Conservation (phyloP, 768 basidiomycete species). For the Hydnomerulius pinastri region DNA sequence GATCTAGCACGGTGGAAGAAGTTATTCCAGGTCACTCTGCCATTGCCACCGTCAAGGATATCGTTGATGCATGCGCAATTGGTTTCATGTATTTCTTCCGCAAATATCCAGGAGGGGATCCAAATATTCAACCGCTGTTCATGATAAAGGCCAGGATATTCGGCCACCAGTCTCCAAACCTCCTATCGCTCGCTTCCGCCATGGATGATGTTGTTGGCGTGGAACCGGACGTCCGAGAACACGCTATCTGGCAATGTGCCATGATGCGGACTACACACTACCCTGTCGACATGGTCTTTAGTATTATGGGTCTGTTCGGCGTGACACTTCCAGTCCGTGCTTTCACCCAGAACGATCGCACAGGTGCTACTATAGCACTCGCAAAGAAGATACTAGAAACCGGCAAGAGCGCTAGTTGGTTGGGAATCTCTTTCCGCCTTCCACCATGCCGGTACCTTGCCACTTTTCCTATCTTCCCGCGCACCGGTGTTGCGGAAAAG, state of each 20-base stretch:
- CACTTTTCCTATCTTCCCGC: slow-evolving; percentile 2
- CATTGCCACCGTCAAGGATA: not conserved
- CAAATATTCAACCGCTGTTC: not conserved
- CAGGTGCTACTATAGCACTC: slow-evolving; percentile 1
- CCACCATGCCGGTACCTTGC: not conserved
- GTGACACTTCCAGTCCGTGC: not conserved
- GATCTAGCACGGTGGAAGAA: slow-evolving; percentile 2
- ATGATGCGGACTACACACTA: not conserved
- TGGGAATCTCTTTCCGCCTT: slow-evolving; percentile 4
- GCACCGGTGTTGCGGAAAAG: not conserved
- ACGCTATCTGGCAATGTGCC: not conserved
- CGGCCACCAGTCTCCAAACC: not conserved
- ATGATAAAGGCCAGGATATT: not conserved
- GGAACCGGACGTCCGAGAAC: not conserved
- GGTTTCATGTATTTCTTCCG: not conserved
- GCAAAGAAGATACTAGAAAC: not conserved
- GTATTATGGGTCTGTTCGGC: slow-evolving; percentile 4
- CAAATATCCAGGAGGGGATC: not conserved
- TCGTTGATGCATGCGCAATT: slow-evolving; percentile 1
- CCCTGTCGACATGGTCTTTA: slow-evolving; percentile 7
- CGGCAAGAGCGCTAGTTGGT: slow-evolving; percentile 4
- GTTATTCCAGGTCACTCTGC: slow-evolving; percentile 2
- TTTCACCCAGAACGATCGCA: not conserved
- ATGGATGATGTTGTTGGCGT: not conserved
- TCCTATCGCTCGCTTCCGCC: not conserved